Evolutionary conservation across 2,329 filamentous ascomycete species (phyloP).

Genomic region (Microdochium paspali): DNA sequence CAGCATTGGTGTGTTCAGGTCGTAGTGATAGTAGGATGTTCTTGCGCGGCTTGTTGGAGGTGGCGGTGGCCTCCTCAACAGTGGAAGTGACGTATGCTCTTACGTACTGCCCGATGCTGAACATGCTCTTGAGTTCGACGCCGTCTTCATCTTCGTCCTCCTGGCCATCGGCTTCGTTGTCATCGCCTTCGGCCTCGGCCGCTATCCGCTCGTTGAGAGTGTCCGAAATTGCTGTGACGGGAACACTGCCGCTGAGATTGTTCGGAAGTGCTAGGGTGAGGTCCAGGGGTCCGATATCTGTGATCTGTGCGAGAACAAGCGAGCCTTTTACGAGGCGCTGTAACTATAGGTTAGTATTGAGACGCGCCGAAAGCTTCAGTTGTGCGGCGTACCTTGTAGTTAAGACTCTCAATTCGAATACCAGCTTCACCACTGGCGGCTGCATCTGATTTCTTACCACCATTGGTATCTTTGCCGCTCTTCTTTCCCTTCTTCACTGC

Average conservation of each 20-base stretch:
- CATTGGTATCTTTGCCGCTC: conserved; percentile 39
- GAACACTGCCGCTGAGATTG: conserved; percentile 81
- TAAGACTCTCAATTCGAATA: conserved; percentile 76
- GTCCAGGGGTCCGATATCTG: conserved; percentile 69
- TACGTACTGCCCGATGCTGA: conserved; percentile 78
- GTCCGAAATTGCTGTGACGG: conserved; percentile 85
- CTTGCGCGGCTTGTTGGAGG: conserved; percentile 57
- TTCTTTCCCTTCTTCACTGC: conserved; percentile 48
- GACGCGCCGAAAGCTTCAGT: conserved; percentile 7
- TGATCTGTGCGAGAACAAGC: conserved; percentile 78
- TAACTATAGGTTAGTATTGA: conserved; percentile 18
- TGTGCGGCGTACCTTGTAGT: conserved; percentile 61
- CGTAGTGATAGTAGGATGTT: conserved; percentile 82
- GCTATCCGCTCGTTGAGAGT: conserved; percentile 69
- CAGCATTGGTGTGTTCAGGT: conserved; percentile 68
- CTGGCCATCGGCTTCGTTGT: conserved; percentile 41
- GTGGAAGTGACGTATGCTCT: conserved; percentile 77
- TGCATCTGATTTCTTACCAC: conserved; percentile 40
- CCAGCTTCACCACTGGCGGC: conserved; percentile 31
- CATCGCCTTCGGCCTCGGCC: conserved; percentile 48
- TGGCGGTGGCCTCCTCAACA: conserved; percentile 47
- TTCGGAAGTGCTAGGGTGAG: conserved; percentile 81
- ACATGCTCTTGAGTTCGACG: conserved; percentile 66
- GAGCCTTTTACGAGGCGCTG: conserved; percentile 80
- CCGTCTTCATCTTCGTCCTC: conserved; percentile 46